Percentiles rank a stretch among this genome's conserved stretches.
Evolutionary conservation across 2,329 filamentous ascomycete genomes (phyloP).

Genomic region (Talaromyces sp.): DNA sequence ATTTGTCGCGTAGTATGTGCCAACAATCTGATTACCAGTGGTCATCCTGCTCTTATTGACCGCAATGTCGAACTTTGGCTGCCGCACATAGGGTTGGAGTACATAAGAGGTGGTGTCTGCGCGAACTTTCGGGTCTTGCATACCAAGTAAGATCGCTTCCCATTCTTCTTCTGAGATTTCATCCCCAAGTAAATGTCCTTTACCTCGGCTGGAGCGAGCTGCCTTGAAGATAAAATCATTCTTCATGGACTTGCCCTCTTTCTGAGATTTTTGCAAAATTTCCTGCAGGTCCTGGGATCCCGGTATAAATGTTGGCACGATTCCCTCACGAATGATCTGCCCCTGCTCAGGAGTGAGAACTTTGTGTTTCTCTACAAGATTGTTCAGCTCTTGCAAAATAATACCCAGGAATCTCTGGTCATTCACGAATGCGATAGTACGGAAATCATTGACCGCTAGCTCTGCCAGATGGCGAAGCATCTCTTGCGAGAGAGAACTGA

Average conservation of each 20-base stretch:
- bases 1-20: neutral
- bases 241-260: neutral
- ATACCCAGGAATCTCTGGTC: slow-evolving; percentile 32
- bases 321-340: neutral
- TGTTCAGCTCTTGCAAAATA: slow-evolving; percentile 17
- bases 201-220: neutral
- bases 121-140: neutral
- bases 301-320: neutral
- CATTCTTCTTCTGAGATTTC: neutral
- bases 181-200: slow-evolving; percentile 1
- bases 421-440: slow-evolving; percentile 23
- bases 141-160: neutral
- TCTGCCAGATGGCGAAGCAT: slow-evolving; percentile 21
- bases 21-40: neutral
- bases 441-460: slow-evolving; percentile 27
- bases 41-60: neutral
- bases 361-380: neutral
- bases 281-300: neutral
- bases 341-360: neutral
- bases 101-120: neutral
- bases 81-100: neutral
- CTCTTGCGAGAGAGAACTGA: slow-evolving; percentile 16
- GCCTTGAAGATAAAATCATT: slow-evolving; percentile 1
- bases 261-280: neutral
- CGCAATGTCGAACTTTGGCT: neutral